Evolutionary conservation across 805 yeast genomes (phyloP), one percentile per base, ranked within the genome.

Genomic region (Candida yuanshanica): DNA sequence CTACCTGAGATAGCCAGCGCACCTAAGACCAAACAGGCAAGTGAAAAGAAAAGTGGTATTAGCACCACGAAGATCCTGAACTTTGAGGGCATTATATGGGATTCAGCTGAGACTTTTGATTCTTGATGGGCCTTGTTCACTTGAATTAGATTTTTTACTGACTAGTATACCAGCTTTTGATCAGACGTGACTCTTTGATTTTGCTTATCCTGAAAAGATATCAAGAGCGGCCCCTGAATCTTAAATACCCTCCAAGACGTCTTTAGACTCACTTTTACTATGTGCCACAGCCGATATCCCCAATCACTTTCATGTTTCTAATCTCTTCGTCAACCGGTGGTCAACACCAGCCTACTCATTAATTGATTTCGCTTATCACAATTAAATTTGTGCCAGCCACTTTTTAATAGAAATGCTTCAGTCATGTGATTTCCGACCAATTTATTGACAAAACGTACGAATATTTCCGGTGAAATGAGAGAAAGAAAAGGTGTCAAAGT

Each of bases 1-100:
- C 8, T 68, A 20, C 84, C 83, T 12, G 77, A 66, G 48, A 77
- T 68, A 17, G 79, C 75, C 13, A 79, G 58, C 7, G 72, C 52
- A 2, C 72, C 63, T 18, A 79, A 61, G 4, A 71, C 69, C 4
- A 77, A 44, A 0, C 83, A 68, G 3, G 68, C 69, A 18, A 69
- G 42, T 20, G 72, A 52, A 8, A 66, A 46, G 5, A 70, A 13
- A 8, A 59, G 38, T 7, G 66, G 63, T 32, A 59, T 35, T 2
- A 50, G 21, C 3, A 62, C 54, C 35, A 54, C 47, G 26, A 48
- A 44, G 33, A 50, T 36, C 47, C 68, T 52, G 43, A 52, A 54
- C 4, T 42, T 24, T 5, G 59, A 52, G 9, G 44, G 49, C 64
- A 57, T 54, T 5, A 6, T 41, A 34, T 14, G 16, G 18, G 29